Base-by-base conservation (phyloP, 768 basidiomycete species). In the Pisolithus albus region DNA sequence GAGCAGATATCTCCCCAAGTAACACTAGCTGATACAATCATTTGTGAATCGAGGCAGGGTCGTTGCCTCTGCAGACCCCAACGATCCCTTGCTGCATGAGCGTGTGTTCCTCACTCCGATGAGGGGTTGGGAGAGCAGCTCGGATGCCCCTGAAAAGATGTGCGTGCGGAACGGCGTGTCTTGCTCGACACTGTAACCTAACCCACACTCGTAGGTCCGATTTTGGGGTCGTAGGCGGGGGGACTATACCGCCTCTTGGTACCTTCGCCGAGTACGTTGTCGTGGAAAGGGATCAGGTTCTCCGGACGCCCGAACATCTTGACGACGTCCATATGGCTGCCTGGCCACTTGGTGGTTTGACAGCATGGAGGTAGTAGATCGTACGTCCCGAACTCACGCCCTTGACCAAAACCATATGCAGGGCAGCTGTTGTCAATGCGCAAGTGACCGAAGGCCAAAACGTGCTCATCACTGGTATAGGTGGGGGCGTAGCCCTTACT, bases 281-380 rank as follows among this genome's bases (percentile, higher is more conserved):
- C 18, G 83, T 92, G 16, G 82, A 81, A 49, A 79, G 85, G 43
- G 76, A 82, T 51, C 78, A 86, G 49, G 78, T 92, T 18, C 71
- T 92, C 28, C 70, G 50, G 2, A 78, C 82, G 3, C 90, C 88
- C 0, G 66, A 74, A 5, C 83, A 92, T 64, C 75, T 90, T 50
- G 74, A 76, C 56, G 81, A 86, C 62, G 70, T 81, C 39, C 78
- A 90, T 48, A 75, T 78, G 16, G 83, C 88, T 0, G 87, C 88
- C 4, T 88, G 86, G 81, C 89, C 91, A 0, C 59, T 88, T 2
- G 88, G 75, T 0, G 88, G 82, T 3, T 64, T 92, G 18, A 93
- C 91, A 15, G 87, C 91, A 2, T 93, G 88, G 84, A 81, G 90
- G 90, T 90, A 10, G 90, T 90, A 10, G 40, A 72, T 64, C 8